Evolutionary conservation across 1,284 basidiomycete species (phyloP).

Genomic region (Ceratobasidium sp.): DNA sequence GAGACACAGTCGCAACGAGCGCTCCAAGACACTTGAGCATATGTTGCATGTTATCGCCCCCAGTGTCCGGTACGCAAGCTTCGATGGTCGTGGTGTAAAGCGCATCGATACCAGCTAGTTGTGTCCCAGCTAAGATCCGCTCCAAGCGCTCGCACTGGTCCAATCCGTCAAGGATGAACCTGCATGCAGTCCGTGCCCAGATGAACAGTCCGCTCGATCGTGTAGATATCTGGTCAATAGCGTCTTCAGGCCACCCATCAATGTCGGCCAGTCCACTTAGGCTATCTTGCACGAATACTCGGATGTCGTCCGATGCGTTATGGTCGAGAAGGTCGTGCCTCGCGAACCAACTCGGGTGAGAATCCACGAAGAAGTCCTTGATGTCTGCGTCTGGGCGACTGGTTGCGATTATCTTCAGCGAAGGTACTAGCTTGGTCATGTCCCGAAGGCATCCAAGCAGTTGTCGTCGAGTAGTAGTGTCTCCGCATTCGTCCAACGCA

Average conservation of each 20-base stretch:
- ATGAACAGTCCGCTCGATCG: constrained; percentile 35
- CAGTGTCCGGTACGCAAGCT: neutral
- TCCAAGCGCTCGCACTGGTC: neutral
- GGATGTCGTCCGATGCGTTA: neutral
- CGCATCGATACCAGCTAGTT: neutral
- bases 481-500: constrained; percentile 40
- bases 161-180: neutral
- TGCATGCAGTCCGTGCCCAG: constrained; percentile 18
- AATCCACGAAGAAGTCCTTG: neutral
- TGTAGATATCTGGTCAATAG: neutral
- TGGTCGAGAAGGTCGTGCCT: neutral
- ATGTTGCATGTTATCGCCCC: too few species aligned
- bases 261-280: neutral
- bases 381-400: constrained; percentile 37
- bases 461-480: neutral
- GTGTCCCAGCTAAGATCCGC: neutral
- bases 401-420: constrained; percentile 37
- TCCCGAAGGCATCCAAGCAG: neutral
- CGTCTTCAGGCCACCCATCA: neutral
- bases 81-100: neutral
- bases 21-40: too few species aligned
- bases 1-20: too few species aligned
- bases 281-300: neutral
- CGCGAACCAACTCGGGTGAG: neutral
- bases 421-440: neutral